Evolutionary conservation across 2,329 filamentous ascomycete genomes (phyloP), one percentile per base, ranked within the genome.

Genomic region (Neofusicoccum laricinum): DNA sequence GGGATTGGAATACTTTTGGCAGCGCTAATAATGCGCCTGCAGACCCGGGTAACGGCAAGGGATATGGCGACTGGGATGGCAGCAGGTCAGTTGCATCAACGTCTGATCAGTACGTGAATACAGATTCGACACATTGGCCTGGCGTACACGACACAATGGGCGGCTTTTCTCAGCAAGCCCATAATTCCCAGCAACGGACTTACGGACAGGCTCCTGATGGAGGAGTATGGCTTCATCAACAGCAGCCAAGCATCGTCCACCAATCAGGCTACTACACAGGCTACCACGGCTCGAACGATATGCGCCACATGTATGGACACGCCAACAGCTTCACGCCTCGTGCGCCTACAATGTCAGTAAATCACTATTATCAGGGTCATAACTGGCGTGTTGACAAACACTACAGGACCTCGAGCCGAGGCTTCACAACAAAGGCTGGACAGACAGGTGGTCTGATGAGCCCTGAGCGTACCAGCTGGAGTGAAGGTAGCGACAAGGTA

Each of bases 331-430:
- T 61, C 58, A 32, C 58, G 17, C 58, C 58, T n/a, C 15, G 10
- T 10, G 15, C 17, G 34, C 49, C 64, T 40, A 30, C 50, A 15
- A 19, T 19, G 45, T 65, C 59, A 48, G 50, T 65, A 34, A 36
- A 41, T 11, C 34, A 41, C 19, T 34, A 30, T 19, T 50, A 62
- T 45, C 34, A 43, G 6, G 59, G 45, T n/a, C 50, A 63, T n/a
- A 65, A 21, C 19, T 63, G 48, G 48, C 64, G 50, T 43, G 45
- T 63, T 64, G 41, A 65, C 50, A 65, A 65, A 34, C 15, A 48
- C 17, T 30, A 49, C 45, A 65, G 64, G 41, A 25, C 41, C 34
- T 32, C 49, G 10, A 63, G 10, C 14, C 50, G 48, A 2, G 50
- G 61, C 4, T 30, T 43, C 21, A 25, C 48, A 15, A 55, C 61